Conservation (phyloP, 352 stramenopile genomes). For the Pythium oligandrum region DNA sequence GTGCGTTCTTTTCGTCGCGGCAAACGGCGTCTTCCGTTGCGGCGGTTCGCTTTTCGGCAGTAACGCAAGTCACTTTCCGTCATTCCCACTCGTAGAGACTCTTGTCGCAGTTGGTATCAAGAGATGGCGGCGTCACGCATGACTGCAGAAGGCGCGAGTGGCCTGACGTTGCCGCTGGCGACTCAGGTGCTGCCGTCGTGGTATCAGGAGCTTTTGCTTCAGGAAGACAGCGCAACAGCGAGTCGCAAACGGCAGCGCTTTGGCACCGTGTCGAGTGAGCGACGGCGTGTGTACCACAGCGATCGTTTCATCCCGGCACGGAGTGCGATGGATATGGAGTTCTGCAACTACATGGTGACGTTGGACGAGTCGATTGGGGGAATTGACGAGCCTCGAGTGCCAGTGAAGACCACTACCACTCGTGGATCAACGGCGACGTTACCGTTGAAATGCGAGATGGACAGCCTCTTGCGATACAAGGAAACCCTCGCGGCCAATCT, state of each 20-base stretch:
- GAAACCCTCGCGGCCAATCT: slow-evolving; percentile 32
- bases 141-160: slow-evolving; percentile 20
- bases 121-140: not conserved
- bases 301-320: slow-evolving; percentile 46
- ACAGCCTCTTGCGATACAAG: slow-evolving; percentile 28
- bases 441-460: slow-evolving; percentile 13
- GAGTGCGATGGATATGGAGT: slow-evolving; percentile 38
- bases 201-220: slow-evolving; percentile 24
- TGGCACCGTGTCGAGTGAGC: not conserved
- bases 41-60: too few relatives aligned
- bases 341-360: slow-evolving; percentile 30
- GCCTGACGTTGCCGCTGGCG: slow-evolving; percentile 21
- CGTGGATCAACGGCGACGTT: not conserved
- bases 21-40: too few relatives aligned
- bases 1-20: too few relatives aligned
- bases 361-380: not conserved
- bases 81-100: too few relatives aligned
- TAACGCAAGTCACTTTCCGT: too few relatives aligned
- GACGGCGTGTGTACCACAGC: slow-evolving; percentile 20
- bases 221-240: slow-evolving; percentile 1
- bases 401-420: not conserved
- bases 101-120: too few relatives aligned
- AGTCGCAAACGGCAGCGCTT: slow-evolving; percentile 27
- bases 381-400: slow-evolving; percentile 1
- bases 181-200: slow-evolving; percentile 16